These are phyloP conservation scores for Tetrastigma voinierianum DNA, from an alignment of 164 flowering plant genomes.

Conservation along the genomic window DNA sequence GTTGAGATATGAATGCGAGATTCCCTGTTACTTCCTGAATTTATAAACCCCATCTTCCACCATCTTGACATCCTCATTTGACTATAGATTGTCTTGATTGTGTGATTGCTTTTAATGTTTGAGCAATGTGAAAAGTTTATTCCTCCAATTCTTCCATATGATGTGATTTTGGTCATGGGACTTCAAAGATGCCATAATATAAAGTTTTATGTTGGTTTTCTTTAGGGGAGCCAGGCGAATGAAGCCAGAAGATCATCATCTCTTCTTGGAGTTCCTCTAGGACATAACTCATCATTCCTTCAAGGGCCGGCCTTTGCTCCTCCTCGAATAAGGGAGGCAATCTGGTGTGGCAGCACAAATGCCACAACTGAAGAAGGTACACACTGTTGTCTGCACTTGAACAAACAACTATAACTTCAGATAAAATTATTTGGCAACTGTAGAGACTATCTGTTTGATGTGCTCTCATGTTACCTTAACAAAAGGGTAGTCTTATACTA, in stretches of 20 bases:
- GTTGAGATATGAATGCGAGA: too few species aligned
- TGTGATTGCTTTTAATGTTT: not conserved
- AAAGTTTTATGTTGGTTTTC: conserved; percentile 3
- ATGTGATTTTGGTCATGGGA: not conserved
- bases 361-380: conserved; percentile 76
- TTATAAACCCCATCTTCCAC: too few species aligned
- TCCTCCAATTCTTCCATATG: too few species aligned
- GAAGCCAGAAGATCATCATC: conserved; percentile 68
- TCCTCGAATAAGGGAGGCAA: conserved; percentile 94
- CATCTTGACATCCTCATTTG: too few species aligned
- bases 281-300: conserved; percentile 96
- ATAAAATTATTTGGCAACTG: not conserved
- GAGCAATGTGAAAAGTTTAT: not conserved
- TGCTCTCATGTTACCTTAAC: not conserved
- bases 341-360: conserved; percentile 98
- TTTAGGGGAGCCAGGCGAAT: conserved; percentile 82
- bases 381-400: not conserved
- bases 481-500: not conserved
- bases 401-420: not conserved
- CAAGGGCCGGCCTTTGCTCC: conserved; percentile 99
- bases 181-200: not conserved
- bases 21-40: too few species aligned
- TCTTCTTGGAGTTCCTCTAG: conserved; percentile 94
- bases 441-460: not conserved
- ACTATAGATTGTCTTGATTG: too few species aligned